Conservation (phyloP, 2,329 filamentous ascomycete species). For the Monilinia aucupariae region DNA sequence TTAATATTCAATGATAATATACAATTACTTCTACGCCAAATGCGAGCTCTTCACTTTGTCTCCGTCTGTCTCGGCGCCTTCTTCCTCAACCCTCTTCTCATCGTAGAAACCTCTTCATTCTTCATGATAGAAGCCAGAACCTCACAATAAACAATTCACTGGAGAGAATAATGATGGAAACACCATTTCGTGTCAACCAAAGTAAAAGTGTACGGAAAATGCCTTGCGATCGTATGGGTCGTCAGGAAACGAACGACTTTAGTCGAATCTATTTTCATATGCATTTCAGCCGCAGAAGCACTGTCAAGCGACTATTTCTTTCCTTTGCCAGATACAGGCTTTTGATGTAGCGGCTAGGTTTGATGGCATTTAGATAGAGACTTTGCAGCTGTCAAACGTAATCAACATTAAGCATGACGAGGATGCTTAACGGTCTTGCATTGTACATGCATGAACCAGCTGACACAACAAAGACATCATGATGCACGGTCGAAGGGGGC, state of each 20-base stretch:
- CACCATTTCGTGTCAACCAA: neutral
- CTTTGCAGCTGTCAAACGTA: neutral
- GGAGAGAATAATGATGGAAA: neutral
- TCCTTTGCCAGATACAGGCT: neutral
- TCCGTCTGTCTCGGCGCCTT: neutral
- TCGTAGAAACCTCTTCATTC: neutral
- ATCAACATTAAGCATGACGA: neutral
- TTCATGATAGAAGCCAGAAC: neutral
- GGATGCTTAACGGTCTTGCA: neutral
- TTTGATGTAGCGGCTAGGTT: neutral
- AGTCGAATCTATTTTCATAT: neutral
- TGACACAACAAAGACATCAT: neutral
- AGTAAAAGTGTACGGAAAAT: neutral
- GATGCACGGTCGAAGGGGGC: neutral
- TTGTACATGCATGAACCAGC: neutral
- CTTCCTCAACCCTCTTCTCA: neutral
- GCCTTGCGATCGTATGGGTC: neutral
- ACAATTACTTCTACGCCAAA: constrained; percentile 1
- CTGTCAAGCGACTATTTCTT: neutral
- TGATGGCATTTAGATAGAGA: neutral
- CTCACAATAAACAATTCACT: neutral
- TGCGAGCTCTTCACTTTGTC: neutral
- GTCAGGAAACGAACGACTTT: neutral
- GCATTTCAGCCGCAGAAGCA: neutral
- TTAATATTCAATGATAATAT: constrained; percentile 19